phyloP scores from a whole-genome alignment of 257 asterid species.

The Ophiorrhiza pumila region DNA sequence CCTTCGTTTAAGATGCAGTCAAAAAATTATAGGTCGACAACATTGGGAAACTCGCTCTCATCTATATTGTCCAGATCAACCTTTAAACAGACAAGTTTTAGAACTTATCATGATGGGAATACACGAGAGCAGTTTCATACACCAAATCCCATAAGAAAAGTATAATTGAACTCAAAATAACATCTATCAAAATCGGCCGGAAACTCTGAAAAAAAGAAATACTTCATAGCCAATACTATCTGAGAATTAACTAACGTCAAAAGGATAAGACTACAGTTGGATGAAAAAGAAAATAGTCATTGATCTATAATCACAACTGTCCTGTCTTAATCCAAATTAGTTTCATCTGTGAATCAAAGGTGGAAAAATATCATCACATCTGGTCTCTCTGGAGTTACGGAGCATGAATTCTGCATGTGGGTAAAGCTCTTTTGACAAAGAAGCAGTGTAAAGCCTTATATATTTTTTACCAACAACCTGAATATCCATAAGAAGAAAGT shows the following conservation, averaged over 20 bases:
- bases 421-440: constrained; percentile 53
- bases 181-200: no score
- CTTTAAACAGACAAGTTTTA: constrained; percentile 37
- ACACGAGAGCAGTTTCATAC: neutral
- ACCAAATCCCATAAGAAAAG: neutral
- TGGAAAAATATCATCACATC: neutral
- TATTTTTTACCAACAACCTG: constrained; percentile 60
- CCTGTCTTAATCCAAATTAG: no score
- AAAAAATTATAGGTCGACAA: constrained; percentile 56
- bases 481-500: constrained; percentile 7
- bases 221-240: no score
- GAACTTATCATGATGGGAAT: neutral
- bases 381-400: constrained; percentile 57
- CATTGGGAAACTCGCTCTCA: constrained; percentile 60
- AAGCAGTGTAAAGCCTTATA: constrained; percentile 59
- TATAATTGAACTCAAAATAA: neutral
- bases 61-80: constrained; percentile 86
- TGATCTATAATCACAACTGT: no score
- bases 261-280: neutral
- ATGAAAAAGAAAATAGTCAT: neutral
- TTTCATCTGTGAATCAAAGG: no score
- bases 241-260: neutral
- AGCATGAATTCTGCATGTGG: constrained; percentile 75
- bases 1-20: constrained; percentile 98
- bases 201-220: no score